Evolutionary conservation across 2,329 filamentous ascomycete genomes (phyloP).

Genomic region (Xylariaceae sp.): DNA sequence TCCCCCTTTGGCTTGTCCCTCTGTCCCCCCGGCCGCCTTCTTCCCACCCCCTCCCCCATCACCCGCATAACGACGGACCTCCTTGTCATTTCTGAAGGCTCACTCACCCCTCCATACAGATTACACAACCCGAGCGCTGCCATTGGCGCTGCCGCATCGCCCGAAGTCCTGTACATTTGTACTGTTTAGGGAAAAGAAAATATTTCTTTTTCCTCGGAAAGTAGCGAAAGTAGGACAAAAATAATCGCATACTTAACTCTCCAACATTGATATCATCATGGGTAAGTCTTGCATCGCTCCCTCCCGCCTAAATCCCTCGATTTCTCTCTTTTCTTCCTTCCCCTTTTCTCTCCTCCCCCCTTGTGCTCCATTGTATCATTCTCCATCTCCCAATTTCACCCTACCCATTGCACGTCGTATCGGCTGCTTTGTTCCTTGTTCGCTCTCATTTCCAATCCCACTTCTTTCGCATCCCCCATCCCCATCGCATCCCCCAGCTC

Average conservation of each 20-base stretch:
- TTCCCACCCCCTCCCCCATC: slow-evolving; percentile 12
- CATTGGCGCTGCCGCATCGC: slow-evolving; percentile 23
- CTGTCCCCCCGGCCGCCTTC: slow-evolving; percentile 6
- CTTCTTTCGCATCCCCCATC: neutral
- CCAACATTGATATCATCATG: slow-evolving; percentile 24
- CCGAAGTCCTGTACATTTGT: slow-evolving; percentile 19
- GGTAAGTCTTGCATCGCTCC: slow-evolving; percentile 26
- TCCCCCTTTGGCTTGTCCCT: slow-evolving; percentile 1
- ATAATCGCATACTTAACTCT: slow-evolving; percentile 16
- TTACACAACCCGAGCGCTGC: slow-evolving; percentile 23
- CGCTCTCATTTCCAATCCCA: neutral
- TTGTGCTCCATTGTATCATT: slow-evolving; percentile 1
- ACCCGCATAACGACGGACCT: slow-evolving; percentile 24
- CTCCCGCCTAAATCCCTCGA: slow-evolving; percentile 13
- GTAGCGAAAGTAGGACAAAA: slow-evolving; percentile 28
- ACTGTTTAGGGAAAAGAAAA: slow-evolving; percentile 27
- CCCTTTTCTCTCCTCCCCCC: neutral
- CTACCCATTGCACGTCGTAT: slow-evolving; percentile 6
- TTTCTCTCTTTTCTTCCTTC: slow-evolving; percentile 6
- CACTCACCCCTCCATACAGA: slow-evolving; percentile 30
- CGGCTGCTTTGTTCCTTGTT: slow-evolving; percentile 5
- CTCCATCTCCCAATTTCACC: neutral
- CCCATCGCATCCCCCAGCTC: neutral
- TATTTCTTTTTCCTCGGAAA: slow-evolving; percentile 16
- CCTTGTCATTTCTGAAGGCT: slow-evolving; percentile 30